A percentile compares a stretch with the other conserved stretches of the same genome.
Evolutionary conservation across 768 basidiomycete genomes (phyloP).

Genomic region (Suillus luteus): DNA sequence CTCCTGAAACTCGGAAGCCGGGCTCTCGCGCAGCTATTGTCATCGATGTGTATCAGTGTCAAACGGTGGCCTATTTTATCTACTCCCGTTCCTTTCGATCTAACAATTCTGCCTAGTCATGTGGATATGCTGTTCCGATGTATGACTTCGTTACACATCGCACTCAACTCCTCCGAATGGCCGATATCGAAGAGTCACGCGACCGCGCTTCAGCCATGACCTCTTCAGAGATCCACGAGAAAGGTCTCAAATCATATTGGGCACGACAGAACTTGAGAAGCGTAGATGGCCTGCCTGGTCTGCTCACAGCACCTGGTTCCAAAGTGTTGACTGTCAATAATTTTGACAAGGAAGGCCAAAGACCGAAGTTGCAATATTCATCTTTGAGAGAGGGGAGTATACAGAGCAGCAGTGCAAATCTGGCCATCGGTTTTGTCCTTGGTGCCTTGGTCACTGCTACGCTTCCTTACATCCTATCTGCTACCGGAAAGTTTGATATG

Average conservation of each 20-base stretch:
- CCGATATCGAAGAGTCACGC: constrained; percentile 41
- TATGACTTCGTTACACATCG: constrained; percentile 62
- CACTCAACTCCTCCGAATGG: constrained; percentile 46
- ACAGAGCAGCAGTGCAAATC: background rate
- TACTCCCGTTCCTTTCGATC: background rate
- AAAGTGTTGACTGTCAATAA: constrained; percentile 16
- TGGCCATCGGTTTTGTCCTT: constrained; percentile 23
- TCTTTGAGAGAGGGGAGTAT: background rate
- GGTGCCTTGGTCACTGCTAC: constrained; percentile 18
- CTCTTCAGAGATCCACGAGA: constrained; percentile 11
- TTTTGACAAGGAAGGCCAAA: constrained; percentile 21
- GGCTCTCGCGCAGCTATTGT: constrained; percentile 65
- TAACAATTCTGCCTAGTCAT: constrained; percentile 45
- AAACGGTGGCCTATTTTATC: constrained; percentile 32
- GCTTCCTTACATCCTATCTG: constrained; percentile 9
- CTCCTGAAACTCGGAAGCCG: constrained; percentile 46
- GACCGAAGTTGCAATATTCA: constrained; percentile 13
- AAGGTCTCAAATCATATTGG: constrained; percentile 59
- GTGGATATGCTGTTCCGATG: constrained; percentile 64
- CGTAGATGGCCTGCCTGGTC: constrained; percentile 60
- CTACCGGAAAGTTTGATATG: background rate
- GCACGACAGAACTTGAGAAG: constrained; percentile 46
- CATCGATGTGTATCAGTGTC: constrained; percentile 61
- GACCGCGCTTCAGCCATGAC: constrained; percentile 31
- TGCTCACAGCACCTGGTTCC: constrained; percentile 33